A percentile compares a stretch with the other conserved stretches of the same genome.
These are phyloP conservation scores for Penicillium sp. DNA, from an alignment of 2,329 filamentous ascomycete species.

Conservation along the genomic window DNA sequence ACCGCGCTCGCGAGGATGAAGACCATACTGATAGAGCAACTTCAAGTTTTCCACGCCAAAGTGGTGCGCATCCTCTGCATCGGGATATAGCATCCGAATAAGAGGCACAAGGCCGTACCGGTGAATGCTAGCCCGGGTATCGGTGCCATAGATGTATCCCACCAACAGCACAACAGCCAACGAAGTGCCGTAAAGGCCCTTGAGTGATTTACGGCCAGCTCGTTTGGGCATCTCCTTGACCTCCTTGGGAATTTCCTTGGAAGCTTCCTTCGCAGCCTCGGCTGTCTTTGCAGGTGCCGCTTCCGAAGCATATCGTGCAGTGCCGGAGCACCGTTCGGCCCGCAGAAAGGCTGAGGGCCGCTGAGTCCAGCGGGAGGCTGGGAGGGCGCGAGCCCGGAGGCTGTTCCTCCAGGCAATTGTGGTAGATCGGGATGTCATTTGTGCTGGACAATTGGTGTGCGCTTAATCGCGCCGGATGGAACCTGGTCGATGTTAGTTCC, in stretches of 20 bases:
- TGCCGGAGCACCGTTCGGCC: slow-evolving; percentile 11
- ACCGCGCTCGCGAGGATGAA: slow-evolving; percentile 81
- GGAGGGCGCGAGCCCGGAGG: slow-evolving; percentile 23
- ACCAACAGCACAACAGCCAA: slow-evolving; percentile 47
- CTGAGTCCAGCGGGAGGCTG: slow-evolving; percentile 22
- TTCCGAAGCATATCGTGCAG: slow-evolving; percentile 23
- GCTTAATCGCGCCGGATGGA: slow-evolving; percentile 16
- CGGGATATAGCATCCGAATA: slow-evolving; percentile 40
- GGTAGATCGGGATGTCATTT: slow-evolving; percentile 24
- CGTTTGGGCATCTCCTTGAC: slow-evolving; percentile 27
- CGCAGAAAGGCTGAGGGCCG: slow-evolving; percentile 21
- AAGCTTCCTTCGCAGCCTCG: slow-evolving; percentile 15
- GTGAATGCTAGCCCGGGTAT: slow-evolving; percentile 68
- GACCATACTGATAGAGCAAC: slow-evolving; percentile 64
- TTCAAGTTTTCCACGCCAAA: slow-evolving; percentile 67
- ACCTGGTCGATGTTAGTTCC: slow-evolving; percentile 15
- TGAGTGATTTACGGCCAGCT: slow-evolving; percentile 26
- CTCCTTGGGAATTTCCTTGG: slow-evolving; percentile 26
- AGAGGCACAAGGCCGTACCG: slow-evolving; percentile 57
- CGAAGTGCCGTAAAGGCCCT: slow-evolving; percentile 46
- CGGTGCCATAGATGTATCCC: slow-evolving; percentile 66
- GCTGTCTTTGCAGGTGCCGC: slow-evolving; percentile 11
- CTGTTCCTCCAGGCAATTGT: slow-evolving; percentile 27
- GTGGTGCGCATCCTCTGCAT: slow-evolving; percentile 83
- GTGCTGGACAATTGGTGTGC: neutral